phyloP scores from a whole-genome alignment of 1,139 yeast genomes.

The Blastobotrys malaysiensis region DNA sequence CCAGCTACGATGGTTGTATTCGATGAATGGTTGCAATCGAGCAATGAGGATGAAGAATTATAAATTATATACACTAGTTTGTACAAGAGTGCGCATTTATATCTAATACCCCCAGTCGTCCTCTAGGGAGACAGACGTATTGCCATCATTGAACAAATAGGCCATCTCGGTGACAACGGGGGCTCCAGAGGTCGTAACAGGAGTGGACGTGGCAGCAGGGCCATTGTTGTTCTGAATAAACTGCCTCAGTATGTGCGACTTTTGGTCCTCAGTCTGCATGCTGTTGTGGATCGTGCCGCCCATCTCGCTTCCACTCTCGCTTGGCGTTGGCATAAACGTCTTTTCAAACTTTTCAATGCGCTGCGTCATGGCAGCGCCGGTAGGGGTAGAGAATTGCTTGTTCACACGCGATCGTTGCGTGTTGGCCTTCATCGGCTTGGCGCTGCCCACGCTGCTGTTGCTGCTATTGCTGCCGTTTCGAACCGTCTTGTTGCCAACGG shows the following conservation, averaged over 20 bases:
- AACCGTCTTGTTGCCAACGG: not conserved
- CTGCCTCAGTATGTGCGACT: not conserved
- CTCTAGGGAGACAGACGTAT: not conserved
- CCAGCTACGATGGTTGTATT: too few species aligned
- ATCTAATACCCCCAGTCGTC: not conserved
- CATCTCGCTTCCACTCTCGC: constrained; percentile 20
- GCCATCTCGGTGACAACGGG: not conserved
- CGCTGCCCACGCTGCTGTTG: not conserved
- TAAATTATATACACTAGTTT: not conserved
- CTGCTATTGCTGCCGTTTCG: constrained; percentile 1
- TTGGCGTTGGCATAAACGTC: constrained; percentile 28
- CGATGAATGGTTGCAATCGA: too few species aligned
- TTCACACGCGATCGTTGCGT: constrained; percentile 10
- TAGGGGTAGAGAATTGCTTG: not conserved
- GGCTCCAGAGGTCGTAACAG: not conserved
- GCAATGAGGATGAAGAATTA: not conserved
- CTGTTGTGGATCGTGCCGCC: not conserved
- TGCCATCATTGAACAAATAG: not conserved
- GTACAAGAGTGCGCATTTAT: not conserved
- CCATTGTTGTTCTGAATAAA: not conserved
- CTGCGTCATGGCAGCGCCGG: constrained; percentile 1
- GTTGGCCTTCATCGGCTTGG: constrained; percentile 6
- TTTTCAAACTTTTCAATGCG: constrained; percentile 16
- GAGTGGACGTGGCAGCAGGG: not conserved
- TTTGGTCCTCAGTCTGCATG: not conserved